Conservation (phyloP, 768 basidiomycete genomes). For the Mycena rosella region DNA sequence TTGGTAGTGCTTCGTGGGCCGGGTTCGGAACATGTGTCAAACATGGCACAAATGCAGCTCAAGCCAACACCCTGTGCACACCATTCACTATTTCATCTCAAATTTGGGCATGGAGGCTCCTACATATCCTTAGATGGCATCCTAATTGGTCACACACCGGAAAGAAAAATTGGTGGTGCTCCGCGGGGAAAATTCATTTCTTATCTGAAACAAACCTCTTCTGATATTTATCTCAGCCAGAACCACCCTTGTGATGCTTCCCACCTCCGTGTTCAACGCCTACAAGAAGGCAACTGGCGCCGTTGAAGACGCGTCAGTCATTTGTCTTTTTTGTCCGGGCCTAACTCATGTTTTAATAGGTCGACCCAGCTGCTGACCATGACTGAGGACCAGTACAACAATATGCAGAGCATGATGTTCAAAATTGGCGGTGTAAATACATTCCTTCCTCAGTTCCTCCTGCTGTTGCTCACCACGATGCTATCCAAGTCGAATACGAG, state of each 20-base stretch:
- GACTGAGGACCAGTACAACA: conserved; percentile 60
- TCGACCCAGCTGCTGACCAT: conserved; percentile 68
- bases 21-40: too few species aligned
- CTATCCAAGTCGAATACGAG: conserved; percentile 62
- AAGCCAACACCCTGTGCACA: too few species aligned
- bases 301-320: conserved; percentile 28
- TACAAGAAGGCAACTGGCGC: conserved; percentile 51
- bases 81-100: too few species aligned
- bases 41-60: too few species aligned
- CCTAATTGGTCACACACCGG: too few species aligned
- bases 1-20: too few species aligned
- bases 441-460: background rate
- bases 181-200: too few species aligned
- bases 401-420: conserved; percentile 66
- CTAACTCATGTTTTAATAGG: conserved; percentile 29
- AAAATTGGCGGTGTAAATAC: conserved; percentile 56
- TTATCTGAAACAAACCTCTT: background rate
- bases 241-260: conserved; percentile 53
- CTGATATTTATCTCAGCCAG: conserved; percentile 23
- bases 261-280: conserved; percentile 43
- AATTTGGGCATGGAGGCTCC: too few species aligned
- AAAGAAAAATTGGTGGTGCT: too few species aligned
- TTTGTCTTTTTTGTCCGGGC: background rate
- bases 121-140: too few species aligned
- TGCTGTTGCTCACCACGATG: background rate